Conservation (phyloP, 768 basidiomycete genomes). For the Cubamyces sp. region DNA sequence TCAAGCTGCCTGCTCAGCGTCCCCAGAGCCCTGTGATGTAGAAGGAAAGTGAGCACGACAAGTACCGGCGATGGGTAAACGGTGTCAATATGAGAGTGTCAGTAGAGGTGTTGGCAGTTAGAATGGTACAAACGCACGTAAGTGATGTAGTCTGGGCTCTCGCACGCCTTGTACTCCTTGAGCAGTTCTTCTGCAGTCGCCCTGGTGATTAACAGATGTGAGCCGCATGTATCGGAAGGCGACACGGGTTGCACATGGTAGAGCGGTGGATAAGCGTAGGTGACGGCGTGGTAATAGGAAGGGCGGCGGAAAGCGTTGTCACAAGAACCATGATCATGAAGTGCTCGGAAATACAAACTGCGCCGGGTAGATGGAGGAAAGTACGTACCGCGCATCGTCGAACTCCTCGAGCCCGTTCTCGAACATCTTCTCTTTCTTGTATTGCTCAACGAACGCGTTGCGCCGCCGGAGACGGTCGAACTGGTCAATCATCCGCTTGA, state of each 20-base stretch:
- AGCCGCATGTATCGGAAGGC: not conserved
- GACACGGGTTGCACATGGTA: not conserved
- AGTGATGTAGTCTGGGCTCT: slow-evolving; percentile 92
- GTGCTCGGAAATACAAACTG: not conserved
- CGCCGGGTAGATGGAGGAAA: not conserved
- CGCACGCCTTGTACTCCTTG: slow-evolving; percentile 96
- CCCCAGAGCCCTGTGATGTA: slow-evolving; percentile 22
- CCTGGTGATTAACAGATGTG: slow-evolving; percentile 42
- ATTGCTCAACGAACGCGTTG: slow-evolving; percentile 96
- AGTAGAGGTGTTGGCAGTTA: not conserved
- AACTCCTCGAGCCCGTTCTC: slow-evolving; percentile 93
- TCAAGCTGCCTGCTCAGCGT: slow-evolving; percentile 24
- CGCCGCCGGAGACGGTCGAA: slow-evolving; percentile 86
- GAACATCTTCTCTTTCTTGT: slow-evolving; percentile 97
- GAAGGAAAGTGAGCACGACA: not conserved
- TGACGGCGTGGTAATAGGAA: slow-evolving; percentile 1
- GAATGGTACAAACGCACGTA: slow-evolving; percentile 54
- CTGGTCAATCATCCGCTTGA: slow-evolving; percentile 95
- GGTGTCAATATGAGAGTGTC: not conserved
- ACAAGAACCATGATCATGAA: not conserved
- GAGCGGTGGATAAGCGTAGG: not conserved
- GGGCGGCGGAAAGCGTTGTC: not conserved
- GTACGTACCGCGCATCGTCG: slow-evolving; percentile 86
- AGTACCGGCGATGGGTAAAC: not conserved
- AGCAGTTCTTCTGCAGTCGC: slow-evolving; percentile 86